phyloP scores from a whole-genome alignment of 768 basidiomycete species.

The Kwoniella mangroviensis region DNA sequence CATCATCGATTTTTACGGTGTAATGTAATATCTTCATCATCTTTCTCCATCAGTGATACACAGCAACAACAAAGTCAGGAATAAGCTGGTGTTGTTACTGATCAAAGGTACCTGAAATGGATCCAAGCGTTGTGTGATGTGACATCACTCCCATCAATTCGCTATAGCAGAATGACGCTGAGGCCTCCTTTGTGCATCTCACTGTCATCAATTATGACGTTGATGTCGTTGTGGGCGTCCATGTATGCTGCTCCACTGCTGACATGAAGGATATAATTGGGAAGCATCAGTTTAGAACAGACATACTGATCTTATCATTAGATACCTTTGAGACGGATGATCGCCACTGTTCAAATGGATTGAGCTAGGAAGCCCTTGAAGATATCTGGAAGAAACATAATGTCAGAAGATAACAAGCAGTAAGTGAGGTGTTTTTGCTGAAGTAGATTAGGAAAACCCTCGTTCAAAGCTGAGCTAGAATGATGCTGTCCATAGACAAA shows the following conservation, averaged over 20 bases:
- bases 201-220: slow-evolving; percentile 14
- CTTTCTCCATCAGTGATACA: too few relatives aligned
- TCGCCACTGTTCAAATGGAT: too few relatives aligned
- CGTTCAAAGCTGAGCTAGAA: neutral
- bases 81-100: too few relatives aligned
- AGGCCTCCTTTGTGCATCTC: slow-evolving; percentile 7
- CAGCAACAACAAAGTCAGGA: too few relatives aligned
- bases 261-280: neutral
- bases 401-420: too few relatives aligned
- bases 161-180: slow-evolving; percentile 7
- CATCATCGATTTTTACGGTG: too few relatives aligned
- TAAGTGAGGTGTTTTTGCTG: neutral
- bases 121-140: slow-evolving; percentile 6
- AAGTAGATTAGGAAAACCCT: neutral
- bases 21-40: too few relatives aligned
- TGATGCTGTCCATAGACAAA: too few relatives aligned
- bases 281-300: neutral
- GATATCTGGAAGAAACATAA: neutral
- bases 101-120: neutral
- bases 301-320: neutral
- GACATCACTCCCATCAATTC: slow-evolving; percentile 12
- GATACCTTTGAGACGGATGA: too few relatives aligned
- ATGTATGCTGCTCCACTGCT: neutral
- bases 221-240: neutral
- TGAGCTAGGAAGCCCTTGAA: neutral